Evolutionary conservation across 2,329 filamentous ascomycete species (phyloP), one percentile per base, ranked within the genome.

Genomic region (Torrubiellomyces zombiae): DNA sequence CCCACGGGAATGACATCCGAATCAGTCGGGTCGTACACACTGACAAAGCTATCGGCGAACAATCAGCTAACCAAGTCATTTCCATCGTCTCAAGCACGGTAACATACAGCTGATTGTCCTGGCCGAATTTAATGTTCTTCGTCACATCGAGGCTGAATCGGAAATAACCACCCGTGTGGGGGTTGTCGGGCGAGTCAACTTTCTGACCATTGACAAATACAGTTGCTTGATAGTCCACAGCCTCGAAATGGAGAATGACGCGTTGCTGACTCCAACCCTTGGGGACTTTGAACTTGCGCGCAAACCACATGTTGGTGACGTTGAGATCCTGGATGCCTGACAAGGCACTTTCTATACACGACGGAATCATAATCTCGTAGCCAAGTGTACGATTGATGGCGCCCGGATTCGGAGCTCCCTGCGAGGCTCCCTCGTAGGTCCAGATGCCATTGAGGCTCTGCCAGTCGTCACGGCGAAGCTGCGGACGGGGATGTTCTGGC

Each of bases 21-120:
- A 36, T 79, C 74, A 0, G 75, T 78, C 0, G 75, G 75, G 31
- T 80, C 75, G 26, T 66, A 63, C 0, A 75, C 72, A 36, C 70
- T 72, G 3, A 79, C 67, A 13, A 69, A 52, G 5, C 67, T 72
- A 23, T 15, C 2, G 12, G 10, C 10, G 2, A 4, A 9, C 10
- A 16, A 15, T 18, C 10, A 24, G 20, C 9, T 4, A 18, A n/a
- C 9, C 2, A 19, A 8, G 9, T 26, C 11, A 25, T 7, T 10
- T 14, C 25, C 14, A 17, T 5, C 11, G 23, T 7, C 9, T 14
- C 25, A n/a, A 17, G 6, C 13, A 8, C 14, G 15, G 12, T 7
- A 9, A 43, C 53, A 44, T 39, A 70, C 60, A 75, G 40, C 28
- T 63, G 57, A 37, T 75, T 75, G 1, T 51, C 45, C 4, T 52